phyloP scores from a whole-genome alignment of 257 asterid genomes.

The Solanum medicagineum region DNA sequence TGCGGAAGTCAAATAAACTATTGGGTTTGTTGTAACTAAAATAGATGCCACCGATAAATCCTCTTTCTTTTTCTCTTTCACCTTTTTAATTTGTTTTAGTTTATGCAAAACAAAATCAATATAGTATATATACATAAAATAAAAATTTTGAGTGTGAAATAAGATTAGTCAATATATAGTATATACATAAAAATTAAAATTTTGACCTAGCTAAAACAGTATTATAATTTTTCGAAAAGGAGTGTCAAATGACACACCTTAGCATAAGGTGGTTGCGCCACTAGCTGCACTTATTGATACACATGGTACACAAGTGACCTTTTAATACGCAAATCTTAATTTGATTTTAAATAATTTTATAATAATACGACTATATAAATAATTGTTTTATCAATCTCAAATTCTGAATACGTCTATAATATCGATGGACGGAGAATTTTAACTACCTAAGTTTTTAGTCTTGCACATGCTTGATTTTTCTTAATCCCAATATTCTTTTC shows the following conservation, averaged over 20 bases:
- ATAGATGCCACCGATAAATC: not conserved
- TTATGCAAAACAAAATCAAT: not conserved
- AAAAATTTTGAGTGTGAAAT: not conserved
- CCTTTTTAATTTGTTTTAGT: not conserved
- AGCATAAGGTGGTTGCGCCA: no score
- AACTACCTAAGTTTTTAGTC: not conserved
- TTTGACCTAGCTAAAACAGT: not conserved
- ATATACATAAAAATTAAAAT: not conserved
- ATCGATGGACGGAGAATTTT: not conserved
- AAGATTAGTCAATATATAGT: not conserved
- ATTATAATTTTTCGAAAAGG: not conserved
- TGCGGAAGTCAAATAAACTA: constrained; percentile 3
- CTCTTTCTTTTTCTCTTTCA: not conserved
- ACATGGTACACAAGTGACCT: not conserved
- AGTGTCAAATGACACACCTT: no score
- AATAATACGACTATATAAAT: not conserved
- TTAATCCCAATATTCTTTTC: not conserved
- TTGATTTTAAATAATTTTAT: not conserved
- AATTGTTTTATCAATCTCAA: rapidly evolving
- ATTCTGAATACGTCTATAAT: not conserved
- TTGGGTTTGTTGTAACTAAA: constrained; percentile 20
- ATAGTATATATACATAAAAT: not conserved
- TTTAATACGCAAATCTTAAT: not conserved
- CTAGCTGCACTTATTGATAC: not conserved
- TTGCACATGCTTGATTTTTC: not conserved